These are phyloP conservation scores for Aspergillus unguis DNA, from an alignment of 2,329 filamentous ascomycete species.

Conservation along the genomic window DNA sequence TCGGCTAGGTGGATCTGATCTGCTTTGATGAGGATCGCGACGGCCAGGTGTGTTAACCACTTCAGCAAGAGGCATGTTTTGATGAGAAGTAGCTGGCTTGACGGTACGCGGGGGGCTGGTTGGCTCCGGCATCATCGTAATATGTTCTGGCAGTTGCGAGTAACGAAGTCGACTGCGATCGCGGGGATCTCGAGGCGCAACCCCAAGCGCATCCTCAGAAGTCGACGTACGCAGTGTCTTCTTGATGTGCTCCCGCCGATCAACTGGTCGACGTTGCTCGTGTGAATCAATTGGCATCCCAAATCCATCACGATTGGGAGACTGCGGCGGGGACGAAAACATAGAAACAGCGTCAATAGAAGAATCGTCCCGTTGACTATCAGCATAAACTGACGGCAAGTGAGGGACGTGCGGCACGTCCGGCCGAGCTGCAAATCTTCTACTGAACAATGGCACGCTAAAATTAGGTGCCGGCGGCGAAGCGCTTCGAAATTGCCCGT, in stretches of 20 bases:
- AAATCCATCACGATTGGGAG: conserved; percentile 26
- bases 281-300: conserved; percentile 21
- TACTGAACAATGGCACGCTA: conserved; percentile 42
- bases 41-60: neutral
- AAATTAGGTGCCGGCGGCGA: conserved; percentile 41
- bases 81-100: neutral
- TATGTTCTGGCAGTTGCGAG: conserved; percentile 17
- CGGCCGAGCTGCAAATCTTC: conserved; percentile 29
- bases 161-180: conserved; percentile 12
- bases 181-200: conserved; percentile 9
- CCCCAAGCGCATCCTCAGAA: conserved; percentile 29
- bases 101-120: neutral
- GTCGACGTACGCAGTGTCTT: conserved; percentile 26
- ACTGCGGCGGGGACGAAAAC: conserved; percentile 32
- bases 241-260: conserved; percentile 15
- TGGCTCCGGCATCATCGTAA: neutral
- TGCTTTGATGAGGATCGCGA: conserved; percentile 9
- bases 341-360: conserved; percentile 19
- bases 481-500: conserved; percentile 26
- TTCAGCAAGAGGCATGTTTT: neutral
- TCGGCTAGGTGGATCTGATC: conserved; percentile 8
- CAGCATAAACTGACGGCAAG: conserved; percentile 14
- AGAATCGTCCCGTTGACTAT: conserved; percentile 13
- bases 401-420: conserved; percentile 16
- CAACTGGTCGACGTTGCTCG: conserved; percentile 17